A percentile compares a stretch with the other conserved stretches of the same genome.
Conservation (phyloP, 2,329 filamentous ascomycete species). For the Cordyceps pruinosa region DNA sequence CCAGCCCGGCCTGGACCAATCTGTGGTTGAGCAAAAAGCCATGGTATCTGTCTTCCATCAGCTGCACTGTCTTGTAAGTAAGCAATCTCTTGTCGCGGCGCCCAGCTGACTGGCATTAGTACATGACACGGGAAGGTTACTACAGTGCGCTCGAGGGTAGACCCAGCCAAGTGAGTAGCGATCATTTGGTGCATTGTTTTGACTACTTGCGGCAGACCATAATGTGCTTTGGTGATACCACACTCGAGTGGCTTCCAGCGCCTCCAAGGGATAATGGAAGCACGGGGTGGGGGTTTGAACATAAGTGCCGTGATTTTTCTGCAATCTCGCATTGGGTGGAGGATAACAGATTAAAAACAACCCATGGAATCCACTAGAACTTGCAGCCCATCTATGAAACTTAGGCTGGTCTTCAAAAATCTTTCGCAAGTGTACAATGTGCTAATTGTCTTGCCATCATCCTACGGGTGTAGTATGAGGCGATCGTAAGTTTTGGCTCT, state of each 20-base stretch:
- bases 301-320: slow-evolving; percentile 23
- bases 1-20: not conserved
- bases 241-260: slow-evolving; percentile 32
- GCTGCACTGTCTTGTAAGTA: not conserved
- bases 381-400: too few relatives aligned
- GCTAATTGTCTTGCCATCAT: too few relatives aligned
- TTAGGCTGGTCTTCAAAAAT: too few relatives aligned
- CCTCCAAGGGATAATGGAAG: slow-evolving; percentile 3
- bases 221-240: slow-evolving; percentile 39
- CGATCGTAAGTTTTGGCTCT: too few relatives aligned
- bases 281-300: slow-evolving; percentile 16
- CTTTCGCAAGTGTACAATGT: too few relatives aligned
- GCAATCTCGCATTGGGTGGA: slow-evolving; percentile 19
- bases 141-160: slow-evolving; percentile 15
- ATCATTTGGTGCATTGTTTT: slow-evolving; percentile 43
- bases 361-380: not conserved
- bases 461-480: too few relatives aligned
- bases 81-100: not conserved
- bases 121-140: slow-evolving; percentile 11
- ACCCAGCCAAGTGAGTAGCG: not conserved
- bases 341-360: slow-evolving; percentile 8
- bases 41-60: not conserved
- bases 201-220: slow-evolving; percentile 41
- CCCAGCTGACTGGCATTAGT: not conserved
- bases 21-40: not conserved